A percentile compares a stretch with the other conserved stretches of the same genome.
phyloP scores from a whole-genome alignment of 345 rosid genomes.

The Excoecaria cochinchinensis region DNA sequence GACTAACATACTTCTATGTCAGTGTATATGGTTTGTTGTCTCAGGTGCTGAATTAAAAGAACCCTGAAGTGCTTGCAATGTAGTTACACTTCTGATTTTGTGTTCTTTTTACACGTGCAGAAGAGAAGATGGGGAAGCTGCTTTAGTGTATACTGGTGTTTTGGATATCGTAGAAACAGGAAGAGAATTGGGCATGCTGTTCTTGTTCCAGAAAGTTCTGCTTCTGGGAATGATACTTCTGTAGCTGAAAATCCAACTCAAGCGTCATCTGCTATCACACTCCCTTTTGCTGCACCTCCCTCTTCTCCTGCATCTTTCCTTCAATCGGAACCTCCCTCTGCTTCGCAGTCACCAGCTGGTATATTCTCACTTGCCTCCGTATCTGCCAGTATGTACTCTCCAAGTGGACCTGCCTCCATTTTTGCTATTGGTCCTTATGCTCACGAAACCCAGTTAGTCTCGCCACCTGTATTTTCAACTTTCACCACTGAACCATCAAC shows the following conservation, averaged over 20 bases:
- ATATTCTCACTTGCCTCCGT: constrained; percentile 53
- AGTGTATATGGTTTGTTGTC: no score
- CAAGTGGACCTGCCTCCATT: constrained; percentile 70
- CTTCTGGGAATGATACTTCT: constrained; percentile 32
- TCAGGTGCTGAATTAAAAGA: not conserved
- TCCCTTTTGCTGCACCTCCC: constrained; percentile 89
- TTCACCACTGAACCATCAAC: constrained; percentile 98
- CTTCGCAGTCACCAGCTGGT: constrained; percentile 79
- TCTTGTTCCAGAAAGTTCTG: constrained; percentile 54
- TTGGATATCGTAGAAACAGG: constrained; percentile 54
- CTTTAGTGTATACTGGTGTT: constrained; percentile 69
- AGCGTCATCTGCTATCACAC: constrained; percentile 35
- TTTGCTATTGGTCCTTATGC: constrained; percentile 97
- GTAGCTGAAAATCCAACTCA: constrained; percentile 38
- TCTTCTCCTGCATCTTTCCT: constrained; percentile 96
- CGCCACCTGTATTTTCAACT: constrained; percentile 91
- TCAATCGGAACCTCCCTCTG: constrained; percentile 90
- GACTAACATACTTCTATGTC: not conserved
- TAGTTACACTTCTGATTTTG: constrained; percentile 1
- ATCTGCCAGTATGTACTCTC: constrained; percentile 67
- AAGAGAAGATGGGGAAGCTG: constrained; percentile 76
- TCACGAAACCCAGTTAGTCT: constrained; percentile 82
- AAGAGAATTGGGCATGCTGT: constrained; percentile 74
- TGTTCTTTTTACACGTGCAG: constrained; percentile 32
- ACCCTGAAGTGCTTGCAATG: not conserved